Evolutionary conservation across 2,329 filamentous ascomycete species (phyloP).

Genomic region (Monosporascus sp.): DNA sequence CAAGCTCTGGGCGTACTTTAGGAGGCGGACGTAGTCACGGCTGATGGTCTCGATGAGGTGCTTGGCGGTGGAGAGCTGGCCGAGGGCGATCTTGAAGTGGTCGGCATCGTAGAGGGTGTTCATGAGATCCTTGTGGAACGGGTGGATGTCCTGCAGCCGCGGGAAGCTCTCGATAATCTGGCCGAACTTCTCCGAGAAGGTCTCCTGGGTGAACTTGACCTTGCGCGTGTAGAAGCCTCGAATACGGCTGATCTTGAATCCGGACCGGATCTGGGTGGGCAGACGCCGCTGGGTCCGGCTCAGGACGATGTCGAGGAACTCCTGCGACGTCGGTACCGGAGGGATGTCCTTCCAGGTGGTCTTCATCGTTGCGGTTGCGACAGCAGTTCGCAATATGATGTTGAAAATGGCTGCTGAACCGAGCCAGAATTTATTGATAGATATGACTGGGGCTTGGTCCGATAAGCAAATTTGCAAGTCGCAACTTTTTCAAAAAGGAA

Average conservation of each 20-base stretch:
- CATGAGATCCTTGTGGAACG: constrained; percentile 82
- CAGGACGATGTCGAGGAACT: constrained; percentile 96
- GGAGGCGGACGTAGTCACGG: constrained; percentile 89
- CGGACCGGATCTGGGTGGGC: constrained; percentile 90
- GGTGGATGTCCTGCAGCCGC: constrained; percentile 87
- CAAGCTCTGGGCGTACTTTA: constrained; percentile 93
- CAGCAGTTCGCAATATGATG: constrained; percentile 3
- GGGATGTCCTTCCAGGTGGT: constrained; percentile 72
- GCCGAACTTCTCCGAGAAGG: constrained; percentile 88
- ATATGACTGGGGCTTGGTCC: not conserved
- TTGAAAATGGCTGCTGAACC: not conserved
- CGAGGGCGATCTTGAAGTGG: constrained; percentile 94
- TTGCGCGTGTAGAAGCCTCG: constrained; percentile 92
- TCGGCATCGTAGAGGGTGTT: constrained; percentile 99
- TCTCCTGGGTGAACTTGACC: constrained; percentile 97
- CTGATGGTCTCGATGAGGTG: constrained; percentile 94
- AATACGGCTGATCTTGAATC: constrained; percentile 94
- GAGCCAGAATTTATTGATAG: not conserved
- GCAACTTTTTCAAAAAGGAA: constrained; percentile 9
- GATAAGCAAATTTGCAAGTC: constrained; percentile 1
- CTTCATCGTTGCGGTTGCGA: constrained; percentile 44
- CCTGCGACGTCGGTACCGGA: constrained; percentile 84
- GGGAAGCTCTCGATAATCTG: constrained; percentile 91
- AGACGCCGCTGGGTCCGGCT: constrained; percentile 88
- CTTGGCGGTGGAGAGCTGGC: constrained; percentile 93